These are phyloP conservation scores for Clathrospora elynae DNA, from an alignment of 2,329 filamentous ascomycete species.

Conservation along the genomic window DNA sequence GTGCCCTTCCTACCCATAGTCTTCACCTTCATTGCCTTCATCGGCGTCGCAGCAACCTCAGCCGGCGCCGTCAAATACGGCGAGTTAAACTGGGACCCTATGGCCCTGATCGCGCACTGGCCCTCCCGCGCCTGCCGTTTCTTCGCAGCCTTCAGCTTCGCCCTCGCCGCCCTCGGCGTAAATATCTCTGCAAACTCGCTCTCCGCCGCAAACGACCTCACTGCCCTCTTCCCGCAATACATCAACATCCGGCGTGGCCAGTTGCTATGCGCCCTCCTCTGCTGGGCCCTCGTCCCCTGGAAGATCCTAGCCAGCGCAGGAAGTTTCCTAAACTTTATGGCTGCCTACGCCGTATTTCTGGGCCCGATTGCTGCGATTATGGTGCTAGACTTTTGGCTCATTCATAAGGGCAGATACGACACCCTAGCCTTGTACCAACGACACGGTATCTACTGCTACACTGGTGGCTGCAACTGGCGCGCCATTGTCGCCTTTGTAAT, in stretches of 20 bases:
- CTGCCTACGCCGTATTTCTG: constrained; percentile 68
- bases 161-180: constrained; percentile 58
- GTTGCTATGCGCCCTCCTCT: constrained; percentile 52
- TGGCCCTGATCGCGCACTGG: constrained; percentile 49
- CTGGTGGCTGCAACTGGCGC: constrained; percentile 62
- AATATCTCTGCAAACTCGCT: constrained; percentile 61
- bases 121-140: constrained; percentile 48
- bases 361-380: constrained; percentile 67
- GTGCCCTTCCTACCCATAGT: constrained; percentile 58
- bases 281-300: constrained; percentile 55
- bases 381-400: constrained; percentile 64
- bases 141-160: constrained; percentile 52
- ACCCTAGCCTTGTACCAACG: constrained; percentile 60
- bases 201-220: constrained; percentile 60
- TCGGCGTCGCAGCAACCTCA: constrained; percentile 64
- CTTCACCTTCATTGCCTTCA: constrained; percentile 60
- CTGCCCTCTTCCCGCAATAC: constrained; percentile 58
- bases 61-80: constrained; percentile 61
- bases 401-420: constrained; percentile 57
- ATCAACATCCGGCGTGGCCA: constrained; percentile 59
- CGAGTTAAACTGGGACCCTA: constrained; percentile 51
- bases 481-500: constrained; percentile 63
- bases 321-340: constrained; percentile 64
- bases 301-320: constrained; percentile 53
- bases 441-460: constrained; percentile 58